Evolutionary conservation across 345 rosid species (phyloP).

Genomic region (Firmiana major): DNA sequence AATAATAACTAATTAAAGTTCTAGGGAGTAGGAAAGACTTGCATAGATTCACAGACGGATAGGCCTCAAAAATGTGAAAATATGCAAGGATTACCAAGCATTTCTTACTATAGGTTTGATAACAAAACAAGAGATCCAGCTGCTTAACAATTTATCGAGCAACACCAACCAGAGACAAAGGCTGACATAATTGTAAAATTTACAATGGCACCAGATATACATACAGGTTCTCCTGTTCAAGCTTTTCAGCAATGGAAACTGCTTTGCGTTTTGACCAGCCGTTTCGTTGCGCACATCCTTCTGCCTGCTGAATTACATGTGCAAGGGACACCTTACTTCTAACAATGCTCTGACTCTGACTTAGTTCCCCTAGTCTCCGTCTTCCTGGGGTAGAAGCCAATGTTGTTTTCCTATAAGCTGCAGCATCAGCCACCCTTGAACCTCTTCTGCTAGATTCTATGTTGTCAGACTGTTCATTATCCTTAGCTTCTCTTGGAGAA

Average conservation of each 20-base stretch:
- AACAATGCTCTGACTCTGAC: conserved; percentile 77
- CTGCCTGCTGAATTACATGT: conserved; percentile 83
- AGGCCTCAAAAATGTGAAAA: background rate
- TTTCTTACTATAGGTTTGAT: background rate
- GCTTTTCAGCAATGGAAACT: conserved; percentile 83
- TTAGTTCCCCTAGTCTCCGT: conserved; percentile 43
- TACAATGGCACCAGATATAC: conserved; percentile 21
- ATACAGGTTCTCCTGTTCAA: conserved; percentile 93
- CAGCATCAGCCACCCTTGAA: conserved; percentile 21
- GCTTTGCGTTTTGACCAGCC: conserved; percentile 89
- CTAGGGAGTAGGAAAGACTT: background rate
- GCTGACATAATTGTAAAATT: background rate
- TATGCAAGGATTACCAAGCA: background rate
- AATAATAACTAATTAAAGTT: background rate
- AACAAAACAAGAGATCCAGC: background rate
- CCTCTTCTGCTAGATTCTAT: conserved; percentile 33
- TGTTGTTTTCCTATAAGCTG: conserved; percentile 27
- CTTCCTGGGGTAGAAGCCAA: conserved; percentile 32
- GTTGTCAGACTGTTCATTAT: conserved; percentile 23
- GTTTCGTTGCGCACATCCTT: conserved; percentile 60
- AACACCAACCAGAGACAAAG: background rate
- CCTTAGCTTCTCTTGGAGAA: conserved; percentile 37
- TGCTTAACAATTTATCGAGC: background rate
- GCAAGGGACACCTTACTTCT: conserved; percentile 86
- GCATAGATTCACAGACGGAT: background rate